Base-by-base conservation (phyloP, 2,329 filamentous ascomycete species). In the Hypomyces rosellus region DNA sequence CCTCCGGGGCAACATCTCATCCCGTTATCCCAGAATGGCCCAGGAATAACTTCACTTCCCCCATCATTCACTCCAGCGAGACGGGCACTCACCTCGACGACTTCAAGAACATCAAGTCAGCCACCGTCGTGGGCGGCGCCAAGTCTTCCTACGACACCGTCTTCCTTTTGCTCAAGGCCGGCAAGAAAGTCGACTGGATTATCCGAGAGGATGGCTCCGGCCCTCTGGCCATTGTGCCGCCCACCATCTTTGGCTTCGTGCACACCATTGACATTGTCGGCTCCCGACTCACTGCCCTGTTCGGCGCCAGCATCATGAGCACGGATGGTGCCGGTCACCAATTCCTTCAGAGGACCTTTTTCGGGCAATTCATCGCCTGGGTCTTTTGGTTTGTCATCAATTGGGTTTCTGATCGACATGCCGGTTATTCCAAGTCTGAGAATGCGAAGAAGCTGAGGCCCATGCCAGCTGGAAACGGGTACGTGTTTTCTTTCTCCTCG, bases 111-210 rank as follows among this genome's bases (percentile, higher is more conserved):
- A 43, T 43, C 22, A 18, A 43, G 18, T 43, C 16, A 49, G 65
- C 55, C 1, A 58, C 59, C 6, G 65, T 69, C 3, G 50, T 66
- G 3, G 65, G 65, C 5, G 63, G 55, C 1, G 59, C 65, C 3
- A 68, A 69, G 53, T 67, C 64, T 3, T 57, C 64, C 2, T 68
- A 61, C 49, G 66, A 69, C 46, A 54, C 63, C 2, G 65, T 68
- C 30, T 67, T 57, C 46, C 53, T 63, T 9, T 56, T 68, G 1
- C 53, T 67, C 2, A 59, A 55, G 9, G 37, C 49, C 2, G 66
- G 65, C 0, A 63, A 64, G 46, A 53, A 61, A 43, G 65, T 69
- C 5, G 43, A 57, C 16, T 69, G 65, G 66, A 49, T 68, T 4
- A 68, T 69, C 44, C 63, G 66, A 11, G 45, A 57, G 3, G 56